Evolutionary conservation across 2,329 filamentous ascomycete genomes (phyloP).

Genomic region (Paracorniculantispora psalliotae): DNA sequence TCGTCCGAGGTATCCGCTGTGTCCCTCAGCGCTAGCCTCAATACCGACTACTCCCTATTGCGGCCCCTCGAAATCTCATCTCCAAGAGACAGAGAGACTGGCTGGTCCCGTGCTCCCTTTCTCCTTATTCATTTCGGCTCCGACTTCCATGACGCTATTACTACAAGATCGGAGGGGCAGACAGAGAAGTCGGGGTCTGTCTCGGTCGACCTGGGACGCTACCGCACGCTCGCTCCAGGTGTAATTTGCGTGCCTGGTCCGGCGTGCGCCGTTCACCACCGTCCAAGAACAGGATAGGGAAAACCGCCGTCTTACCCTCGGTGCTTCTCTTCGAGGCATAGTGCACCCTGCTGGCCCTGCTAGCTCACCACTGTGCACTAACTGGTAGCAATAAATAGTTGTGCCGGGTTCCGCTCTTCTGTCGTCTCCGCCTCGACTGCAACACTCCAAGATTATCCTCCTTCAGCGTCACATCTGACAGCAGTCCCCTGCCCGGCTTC

Average conservation of each 20-base stretch:
- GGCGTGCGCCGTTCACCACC: not conserved
- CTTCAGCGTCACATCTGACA: conserved; percentile 3
- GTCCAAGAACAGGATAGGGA: not conserved
- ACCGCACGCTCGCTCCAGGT: not conserved
- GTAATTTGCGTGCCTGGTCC: not conserved
- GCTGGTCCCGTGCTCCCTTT: not conserved
- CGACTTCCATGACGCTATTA: not conserved
- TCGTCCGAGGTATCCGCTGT: not conserved
- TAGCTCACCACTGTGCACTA: not conserved
- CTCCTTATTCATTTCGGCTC: not conserved
- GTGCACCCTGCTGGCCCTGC: not conserved
- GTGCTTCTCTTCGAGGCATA: not conserved
- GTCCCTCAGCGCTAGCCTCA: not conserved
- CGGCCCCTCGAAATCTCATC: not conserved
- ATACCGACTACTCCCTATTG: not conserved
- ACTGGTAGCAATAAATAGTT: not conserved
- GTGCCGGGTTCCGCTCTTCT: not conserved
- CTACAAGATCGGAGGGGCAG: not conserved
- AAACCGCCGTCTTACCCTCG: not conserved
- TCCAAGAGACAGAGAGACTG: too few relatives aligned
- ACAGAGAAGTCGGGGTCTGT: not conserved
- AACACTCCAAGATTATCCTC: not conserved
- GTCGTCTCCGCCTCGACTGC: conserved; percentile 1
- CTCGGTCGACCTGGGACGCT: not conserved
- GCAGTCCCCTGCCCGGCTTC: not conserved